A percentile compares a stretch with the other conserved stretches of the same genome.
These are phyloP conservation scores for Colletotrichum cuscutae DNA, from an alignment of 2,329 filamentous ascomycete genomes.

Conservation along the genomic window DNA sequence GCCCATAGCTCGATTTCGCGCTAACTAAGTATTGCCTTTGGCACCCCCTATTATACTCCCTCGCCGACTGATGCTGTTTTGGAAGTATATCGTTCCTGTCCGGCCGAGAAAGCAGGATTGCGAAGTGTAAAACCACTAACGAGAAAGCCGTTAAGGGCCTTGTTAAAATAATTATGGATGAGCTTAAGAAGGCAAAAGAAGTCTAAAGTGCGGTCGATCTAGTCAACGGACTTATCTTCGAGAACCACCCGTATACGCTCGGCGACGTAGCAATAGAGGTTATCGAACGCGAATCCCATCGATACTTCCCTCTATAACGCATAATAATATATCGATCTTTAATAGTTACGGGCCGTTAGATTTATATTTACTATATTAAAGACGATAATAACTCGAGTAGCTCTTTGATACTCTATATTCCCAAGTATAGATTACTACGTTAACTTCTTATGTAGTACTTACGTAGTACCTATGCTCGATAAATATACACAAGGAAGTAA, in stretches of 20 bases:
- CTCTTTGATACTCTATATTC: conserved; percentile 44
- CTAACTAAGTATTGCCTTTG: conserved; percentile 38
- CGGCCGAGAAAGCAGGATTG: conserved; percentile 38
- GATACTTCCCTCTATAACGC: conserved; percentile 21
- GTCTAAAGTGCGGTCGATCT: conserved; percentile 39
- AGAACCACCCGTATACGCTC: conserved; percentile 43
- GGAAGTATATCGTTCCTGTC: conserved; percentile 39
- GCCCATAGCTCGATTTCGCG: conserved; percentile 44
- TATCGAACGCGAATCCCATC: conserved; percentile 36
- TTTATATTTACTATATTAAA: too few species aligned
- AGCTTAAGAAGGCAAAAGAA: conserved; percentile 39
- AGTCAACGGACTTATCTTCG: conserved; percentile 44
- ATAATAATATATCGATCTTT: conserved; percentile 11
- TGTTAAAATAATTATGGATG: conserved; percentile 43
- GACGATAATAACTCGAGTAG: conserved; percentile 14
- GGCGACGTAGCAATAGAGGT: conserved; percentile 43
- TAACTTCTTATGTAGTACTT: conserved; percentile 56
- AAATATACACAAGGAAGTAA: conserved; percentile 51
- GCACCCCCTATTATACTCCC: conserved; percentile 38
- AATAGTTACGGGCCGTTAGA: conserved; percentile 43
- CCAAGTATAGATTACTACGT: conserved; percentile 59
- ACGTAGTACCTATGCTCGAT: conserved; percentile 52
- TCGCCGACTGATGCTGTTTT: conserved; percentile 39
- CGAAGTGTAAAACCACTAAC: conserved; percentile 35
- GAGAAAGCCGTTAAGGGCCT: conserved; percentile 46